Evolutionary conservation across 306 rosid species (phyloP), one percentile per base, ranked within the genome.

Genomic region (Prunus salicina): DNA sequence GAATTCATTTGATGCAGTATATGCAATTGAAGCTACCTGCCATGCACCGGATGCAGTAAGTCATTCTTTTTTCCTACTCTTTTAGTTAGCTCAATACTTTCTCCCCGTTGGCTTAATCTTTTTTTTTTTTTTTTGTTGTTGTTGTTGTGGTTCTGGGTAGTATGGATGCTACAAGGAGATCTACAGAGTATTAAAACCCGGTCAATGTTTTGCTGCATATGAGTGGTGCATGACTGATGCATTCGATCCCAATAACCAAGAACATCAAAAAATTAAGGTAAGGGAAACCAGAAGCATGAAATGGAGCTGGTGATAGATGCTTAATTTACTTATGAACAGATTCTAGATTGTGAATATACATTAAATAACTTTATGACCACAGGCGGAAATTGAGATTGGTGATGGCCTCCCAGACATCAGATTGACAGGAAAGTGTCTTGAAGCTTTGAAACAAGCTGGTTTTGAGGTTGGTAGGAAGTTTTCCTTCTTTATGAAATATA

Each of bases 1-100:
- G 78, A 88, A 89, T 68, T 69, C 90, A 76, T 96, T 85, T 81
- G 99, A 96, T 86, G 98, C 99, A 24, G 87, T 92, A 28, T 96
- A 96, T 87, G 99, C 99, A 3, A 96, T 96, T 83, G 99, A 96
- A 87, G 98, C 99, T 57, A 96, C 99, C 76, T 96, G 99, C 88
- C 99, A 96, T 83, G 99, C 99, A 73, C 97, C 99, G 1, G 97
- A 96, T 80, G 96, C 97, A 16, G 98, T 93, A 84, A 66, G 93
- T 66, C 71, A 45, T 60, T 62, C 43, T 60, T 24, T 27, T 53
- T 11, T 64, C 20, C 7, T 3, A 3, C 53, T 45, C 72, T 41
- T 12, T 46, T 22, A 18, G 5, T 43, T 14, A 64, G n/a, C 62
- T 75, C 38, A 50, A 24, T 53, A 19, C 1, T 28, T 25, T 46